A percentile compares a stretch with the other conserved stretches of the same genome.
Conservation (phyloP, 2,329 filamentous ascomycete genomes). For the Colletotrichum euphorbiae region DNA sequence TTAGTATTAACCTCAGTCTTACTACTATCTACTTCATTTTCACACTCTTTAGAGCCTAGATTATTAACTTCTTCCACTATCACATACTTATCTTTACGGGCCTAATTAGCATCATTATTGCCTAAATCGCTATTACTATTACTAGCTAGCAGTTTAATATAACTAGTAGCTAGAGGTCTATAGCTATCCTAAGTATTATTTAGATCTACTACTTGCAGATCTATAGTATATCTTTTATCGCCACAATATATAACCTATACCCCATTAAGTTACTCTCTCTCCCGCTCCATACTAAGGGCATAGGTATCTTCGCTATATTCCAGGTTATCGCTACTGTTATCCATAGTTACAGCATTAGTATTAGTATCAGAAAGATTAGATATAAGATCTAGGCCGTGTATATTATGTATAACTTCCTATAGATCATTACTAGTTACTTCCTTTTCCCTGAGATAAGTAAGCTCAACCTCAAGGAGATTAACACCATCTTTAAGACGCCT, state of each 20-base stretch:
- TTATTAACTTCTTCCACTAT: slow-evolving; percentile 56
- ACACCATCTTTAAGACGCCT: slow-evolving; percentile 61
- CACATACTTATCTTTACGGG: slow-evolving; percentile 52
- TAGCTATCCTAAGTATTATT: slow-evolving; percentile 55
- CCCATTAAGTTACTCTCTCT: slow-evolving; percentile 58
- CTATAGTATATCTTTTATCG: no score
- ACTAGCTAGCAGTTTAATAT: slow-evolving; percentile 59
- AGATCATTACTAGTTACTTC: slow-evolving; percentile 60
- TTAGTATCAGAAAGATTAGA: slow-evolving; percentile 58
- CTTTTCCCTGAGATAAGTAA: slow-evolving; percentile 64
- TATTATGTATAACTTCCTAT: slow-evolving; percentile 59
- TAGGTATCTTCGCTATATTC: slow-evolving; percentile 58
- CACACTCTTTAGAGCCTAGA: slow-evolving; percentile 54
- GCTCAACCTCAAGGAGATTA: slow-evolving; percentile 66
- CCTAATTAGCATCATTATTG: slow-evolving; percentile 52
- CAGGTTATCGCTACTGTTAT: slow-evolving; percentile 58
- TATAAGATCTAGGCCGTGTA: slow-evolving; percentile 65
- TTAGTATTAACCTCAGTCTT: slow-evolving; percentile 56
- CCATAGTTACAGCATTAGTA: slow-evolving; percentile 59
- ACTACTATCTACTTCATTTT: slow-evolving; percentile 59
- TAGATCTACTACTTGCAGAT: slow-evolving; percentile 63
- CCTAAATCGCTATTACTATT: slow-evolving; percentile 59
- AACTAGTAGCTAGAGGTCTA: neutral
- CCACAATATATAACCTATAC: slow-evolving; percentile 61
- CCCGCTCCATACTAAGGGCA: slow-evolving; percentile 56